Evolutionary conservation across 2,329 filamentous ascomycete genomes (phyloP).

Genomic region (Coniochaeta hoffmannii): DNA sequence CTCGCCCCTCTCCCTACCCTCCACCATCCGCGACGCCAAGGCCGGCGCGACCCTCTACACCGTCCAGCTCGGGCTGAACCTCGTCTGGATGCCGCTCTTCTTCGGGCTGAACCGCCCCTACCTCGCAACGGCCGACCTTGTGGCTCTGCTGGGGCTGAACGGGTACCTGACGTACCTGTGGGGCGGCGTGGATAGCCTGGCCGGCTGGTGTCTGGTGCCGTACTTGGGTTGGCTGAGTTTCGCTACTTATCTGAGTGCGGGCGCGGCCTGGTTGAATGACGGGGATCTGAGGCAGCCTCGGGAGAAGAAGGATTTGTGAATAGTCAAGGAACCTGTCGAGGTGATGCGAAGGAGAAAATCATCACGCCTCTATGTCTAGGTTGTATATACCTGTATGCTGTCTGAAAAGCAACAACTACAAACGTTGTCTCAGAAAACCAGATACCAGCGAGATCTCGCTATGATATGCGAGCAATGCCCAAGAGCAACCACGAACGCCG

Average conservation of each 20-base stretch:
- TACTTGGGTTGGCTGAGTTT: constrained; percentile 85
- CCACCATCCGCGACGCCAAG: constrained; percentile 51
- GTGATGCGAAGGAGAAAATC: neutral
- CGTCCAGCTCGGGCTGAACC: constrained; percentile 76
- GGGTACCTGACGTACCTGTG: constrained; percentile 70
- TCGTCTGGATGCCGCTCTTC: constrained; percentile 90
- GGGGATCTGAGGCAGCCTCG: constrained; percentile 47
- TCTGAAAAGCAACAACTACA: neutral
- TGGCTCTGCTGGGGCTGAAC: constrained; percentile 63
- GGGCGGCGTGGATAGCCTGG: constrained; percentile 63
- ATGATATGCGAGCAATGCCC: neutral
- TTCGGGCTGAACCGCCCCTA: constrained; percentile 69
- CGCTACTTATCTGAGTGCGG: constrained; percentile 74
- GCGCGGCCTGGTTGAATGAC: constrained; percentile 59
- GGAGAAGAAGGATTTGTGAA: constrained; percentile 14
- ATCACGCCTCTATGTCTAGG: neutral
- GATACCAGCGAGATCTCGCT: neutral
- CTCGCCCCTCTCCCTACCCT: constrained; percentile 44
- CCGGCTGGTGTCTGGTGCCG: constrained; percentile 68
- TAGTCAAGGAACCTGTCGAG: neutral
- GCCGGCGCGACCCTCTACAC: constrained; percentile 76
- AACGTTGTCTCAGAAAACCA: neutral
- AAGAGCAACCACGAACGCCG: neutral
- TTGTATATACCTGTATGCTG: neutral
- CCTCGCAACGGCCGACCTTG: constrained; percentile 67